A percentile compares a stretch with the other conserved stretches of the same genome.
These are phyloP conservation scores for Melastoma malabathricum DNA, from an alignment of 345 rosid genomes.

Conservation along the genomic window DNA sequence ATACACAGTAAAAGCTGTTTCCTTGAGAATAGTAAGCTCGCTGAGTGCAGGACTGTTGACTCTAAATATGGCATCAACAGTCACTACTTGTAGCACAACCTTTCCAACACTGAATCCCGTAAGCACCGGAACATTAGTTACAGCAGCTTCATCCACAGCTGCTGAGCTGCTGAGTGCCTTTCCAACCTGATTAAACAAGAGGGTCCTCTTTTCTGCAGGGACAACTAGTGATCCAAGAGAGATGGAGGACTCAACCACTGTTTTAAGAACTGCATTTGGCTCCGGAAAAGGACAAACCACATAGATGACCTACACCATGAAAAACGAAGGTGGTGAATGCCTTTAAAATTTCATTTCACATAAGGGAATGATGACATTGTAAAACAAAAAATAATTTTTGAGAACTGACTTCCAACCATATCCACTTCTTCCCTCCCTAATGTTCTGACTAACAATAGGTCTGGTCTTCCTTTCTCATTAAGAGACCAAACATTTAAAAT, in stretches of 20 bases:
- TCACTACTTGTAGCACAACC: slow-evolving; percentile 76
- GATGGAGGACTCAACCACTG: slow-evolving; percentile 74
- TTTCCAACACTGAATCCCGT: slow-evolving; percentile 82
- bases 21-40: slow-evolving; percentile 83
- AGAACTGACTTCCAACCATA: no score
- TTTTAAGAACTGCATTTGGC: slow-evolving; percentile 77
- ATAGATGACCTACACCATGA: slow-evolving; percentile 60
- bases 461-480: no score
- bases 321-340: not conserved
- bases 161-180: slow-evolving; percentile 76
- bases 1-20: slow-evolving; percentile 88
- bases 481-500: no score
- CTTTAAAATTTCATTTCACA: no score
- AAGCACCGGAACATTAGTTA: slow-evolving; percentile 64
- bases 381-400: no score
- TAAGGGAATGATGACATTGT: no score
- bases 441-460: no score
- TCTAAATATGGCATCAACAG: slow-evolving; percentile 86
- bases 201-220: slow-evolving; percentile 52
- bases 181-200: slow-evolving; percentile 66
- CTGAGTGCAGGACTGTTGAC: slow-evolving; percentile 75
- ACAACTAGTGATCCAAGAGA: slow-evolving; percentile 66
- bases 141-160: slow-evolving; percentile 80
- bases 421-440: no score
- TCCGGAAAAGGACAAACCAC: slow-evolving; percentile 99